These are phyloP conservation scores for Coleophoma cylindrospora DNA, from an alignment of 2,329 filamentous ascomycete genomes.

Conservation along the genomic window DNA sequence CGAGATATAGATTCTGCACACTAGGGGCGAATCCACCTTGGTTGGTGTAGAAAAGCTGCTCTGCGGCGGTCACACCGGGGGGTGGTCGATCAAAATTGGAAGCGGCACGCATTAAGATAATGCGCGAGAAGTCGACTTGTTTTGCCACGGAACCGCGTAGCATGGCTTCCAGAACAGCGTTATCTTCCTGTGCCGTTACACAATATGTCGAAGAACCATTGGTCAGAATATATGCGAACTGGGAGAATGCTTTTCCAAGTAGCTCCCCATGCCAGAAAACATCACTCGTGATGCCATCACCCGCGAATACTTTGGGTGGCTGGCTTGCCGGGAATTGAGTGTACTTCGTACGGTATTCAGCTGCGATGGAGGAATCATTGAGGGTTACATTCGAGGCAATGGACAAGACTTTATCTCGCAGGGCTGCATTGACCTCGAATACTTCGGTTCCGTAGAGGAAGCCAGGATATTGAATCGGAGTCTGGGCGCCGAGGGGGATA, in stretches of 20 bases:
- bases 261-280: constrained; percentile 61
- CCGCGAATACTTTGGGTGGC: constrained; percentile 52
- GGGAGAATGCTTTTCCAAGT: constrained; percentile 56
- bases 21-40: constrained; percentile 60
- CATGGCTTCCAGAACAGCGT: constrained; percentile 58
- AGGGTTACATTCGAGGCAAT: constrained; percentile 46
- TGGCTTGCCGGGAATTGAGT: constrained; percentile 31
- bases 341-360: constrained; percentile 49
- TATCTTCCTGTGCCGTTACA: constrained; percentile 66
- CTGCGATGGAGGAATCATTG: constrained; percentile 40
- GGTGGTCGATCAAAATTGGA: constrained; percentile 67
- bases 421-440: constrained; percentile 54
- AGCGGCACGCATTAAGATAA: constrained; percentile 61
- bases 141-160: constrained; percentile 50
- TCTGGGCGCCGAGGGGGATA: constrained; percentile 52
- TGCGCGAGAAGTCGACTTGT: constrained; percentile 56
- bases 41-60: constrained; percentile 52
- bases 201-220: constrained; percentile 63
- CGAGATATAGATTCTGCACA: constrained; percentile 58
- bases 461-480: constrained; percentile 48
- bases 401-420: constrained; percentile 44
- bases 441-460: constrained; percentile 62
- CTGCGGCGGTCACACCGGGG: constrained; percentile 45
- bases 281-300: constrained; percentile 63
- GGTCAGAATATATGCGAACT: constrained; percentile 55